Evolutionary conservation across 495 filamentous ascomycete species (phyloP).

Genomic region (Penicillium salamii): DNA sequence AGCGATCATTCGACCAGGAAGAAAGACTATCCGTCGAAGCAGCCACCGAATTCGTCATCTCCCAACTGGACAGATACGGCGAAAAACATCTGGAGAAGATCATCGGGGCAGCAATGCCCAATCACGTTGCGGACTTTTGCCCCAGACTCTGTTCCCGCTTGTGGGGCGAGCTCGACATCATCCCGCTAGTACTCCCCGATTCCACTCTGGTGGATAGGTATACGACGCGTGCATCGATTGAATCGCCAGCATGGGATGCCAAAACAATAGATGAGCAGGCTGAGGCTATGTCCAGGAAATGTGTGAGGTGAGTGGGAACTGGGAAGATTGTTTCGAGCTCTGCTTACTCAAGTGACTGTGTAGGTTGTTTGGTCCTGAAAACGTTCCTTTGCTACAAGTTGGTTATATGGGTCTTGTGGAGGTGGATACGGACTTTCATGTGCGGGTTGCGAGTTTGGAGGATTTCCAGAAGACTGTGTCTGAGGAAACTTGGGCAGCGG

Average conservation of each 20-base stretch:
- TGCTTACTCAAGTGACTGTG: no score
- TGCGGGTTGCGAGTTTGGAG: slow-evolving; percentile 56
- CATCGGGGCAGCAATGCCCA: slow-evolving; percentile 50
- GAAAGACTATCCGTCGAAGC: no score
- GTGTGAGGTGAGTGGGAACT: slow-evolving; percentile 60
- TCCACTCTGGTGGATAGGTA: slow-evolving; percentile 18
- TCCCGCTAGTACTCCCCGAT: slow-evolving; percentile 58
- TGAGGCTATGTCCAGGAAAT: slow-evolving; percentile 82
- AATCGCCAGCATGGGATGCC: no score
- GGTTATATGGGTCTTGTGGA: slow-evolving; percentile 72
- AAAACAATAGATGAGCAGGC: slow-evolving; percentile 77
- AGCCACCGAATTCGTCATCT: no score
- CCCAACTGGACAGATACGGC: slow-evolving; percentile 53
- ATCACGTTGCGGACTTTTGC: slow-evolving; percentile 47
- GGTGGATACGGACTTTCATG: slow-evolving; percentile 65
- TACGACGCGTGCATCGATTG: neutral
- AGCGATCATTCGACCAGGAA: no score
- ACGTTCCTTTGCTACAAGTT: slow-evolving; percentile 70
- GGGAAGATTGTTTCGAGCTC: no score
- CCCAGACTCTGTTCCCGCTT: slow-evolving; percentile 65
- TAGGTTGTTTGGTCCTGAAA: slow-evolving; percentile 74
- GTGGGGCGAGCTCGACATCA: slow-evolving; percentile 76
- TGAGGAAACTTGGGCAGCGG: slow-evolving; percentile 62
- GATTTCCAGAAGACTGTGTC: slow-evolving; percentile 65
- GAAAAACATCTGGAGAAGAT: slow-evolving; percentile 65